Evolutionary conservation across 2,329 filamentous ascomycete species (phyloP), one percentile per base, ranked within the genome.

Genomic region (Claviceps maximensis): DNA sequence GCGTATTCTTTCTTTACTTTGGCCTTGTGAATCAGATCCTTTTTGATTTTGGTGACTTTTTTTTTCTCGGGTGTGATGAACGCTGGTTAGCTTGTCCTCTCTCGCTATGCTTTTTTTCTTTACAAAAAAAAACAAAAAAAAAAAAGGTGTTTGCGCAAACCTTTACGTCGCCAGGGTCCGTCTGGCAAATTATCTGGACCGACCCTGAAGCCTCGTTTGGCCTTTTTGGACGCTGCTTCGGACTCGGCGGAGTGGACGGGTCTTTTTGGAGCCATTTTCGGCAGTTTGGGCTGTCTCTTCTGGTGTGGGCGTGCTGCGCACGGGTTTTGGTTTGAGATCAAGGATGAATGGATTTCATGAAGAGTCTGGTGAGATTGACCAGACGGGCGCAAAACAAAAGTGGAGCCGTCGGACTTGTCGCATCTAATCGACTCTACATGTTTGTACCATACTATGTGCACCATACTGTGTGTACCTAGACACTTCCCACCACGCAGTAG

Each of bases 1-100:
- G 86, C 86, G 65, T 95, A 96, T 44, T 86, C 80, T 69, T 95
- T 95, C 71, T 91, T 93, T 57, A 95, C 77, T 69, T 96, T 95
- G 56, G 90, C 89, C 67, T 93, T 94, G 68, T 89, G 82, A 62
- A 97, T 96, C 53, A 95, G 74, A 59, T 87, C 81, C 58, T 85
- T 79, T 70, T 97, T 97, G 64, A 95, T 93, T 69, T 91, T 91
- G 68, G 87, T 82, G 54, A 87, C 87, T 51, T 42, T 42, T 40
- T 25, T 25, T 40, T 49, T 25, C 17, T 91, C 47, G 52, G 27
- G 40, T 54, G 57, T 63, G 40, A 63, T 59, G 55, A 23, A 6
- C n/a, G n/a, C n/a, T n/a, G 15, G 33, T 27, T n/a, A 49, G 47
- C 21, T 36, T 21, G 25, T 13, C 17, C 4, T 7, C 21, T 25